Conservation (phyloP, 257 asterid species). For the Nicotiana benthamiana region DNA sequence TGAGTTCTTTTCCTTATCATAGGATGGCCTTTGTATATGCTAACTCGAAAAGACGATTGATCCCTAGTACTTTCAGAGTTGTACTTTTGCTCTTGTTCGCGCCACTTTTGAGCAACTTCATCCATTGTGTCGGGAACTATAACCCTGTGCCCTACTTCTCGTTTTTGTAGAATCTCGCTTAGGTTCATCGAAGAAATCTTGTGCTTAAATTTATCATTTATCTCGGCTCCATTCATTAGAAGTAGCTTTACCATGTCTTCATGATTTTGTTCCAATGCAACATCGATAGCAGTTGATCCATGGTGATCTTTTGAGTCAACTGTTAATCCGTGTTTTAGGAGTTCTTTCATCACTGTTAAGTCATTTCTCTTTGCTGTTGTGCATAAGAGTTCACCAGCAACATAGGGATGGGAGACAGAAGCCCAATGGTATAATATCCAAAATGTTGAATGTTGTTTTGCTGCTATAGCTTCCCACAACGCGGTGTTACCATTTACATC, state of each 20-base stretch:
- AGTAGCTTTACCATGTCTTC: constrained; percentile 59
- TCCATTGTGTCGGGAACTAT: constrained; percentile 21
- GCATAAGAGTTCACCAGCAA: constrained; percentile 84
- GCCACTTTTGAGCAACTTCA: constrained; percentile 11
- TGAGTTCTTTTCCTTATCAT: constrained; percentile 25
- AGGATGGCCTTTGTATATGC: constrained; percentile 76
- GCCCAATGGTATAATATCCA: constrained; percentile 77
- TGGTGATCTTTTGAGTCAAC: constrained; percentile 64
- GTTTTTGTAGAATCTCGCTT: constrained; percentile 42
- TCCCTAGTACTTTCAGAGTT: constrained; percentile 10
- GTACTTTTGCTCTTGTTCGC: constrained; percentile 17
- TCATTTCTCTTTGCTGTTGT: constrained; percentile 62
- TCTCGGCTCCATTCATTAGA: constrained; percentile 72
- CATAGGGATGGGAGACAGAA: constrained; percentile 58
- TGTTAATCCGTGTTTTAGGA: constrained; percentile 58
- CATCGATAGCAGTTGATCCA: constrained; percentile 66
- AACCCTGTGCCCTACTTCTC: constrained; percentile 62
- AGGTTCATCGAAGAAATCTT: constrained; percentile 28
- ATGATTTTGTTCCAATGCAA: constrained; percentile 43
- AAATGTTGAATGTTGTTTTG: constrained; percentile 67
- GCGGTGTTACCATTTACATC: constrained; percentile 79
- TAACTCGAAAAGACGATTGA: constrained; percentile 30
- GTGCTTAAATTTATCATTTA: constrained; percentile 26
- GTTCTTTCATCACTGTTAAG: constrained; percentile 41
- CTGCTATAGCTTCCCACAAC: constrained; percentile 67